These are phyloP conservation scores for Pisolithus thermaeus DNA, from an alignment of 1,284 basidiomycete species.

Conservation along the genomic window DNA sequence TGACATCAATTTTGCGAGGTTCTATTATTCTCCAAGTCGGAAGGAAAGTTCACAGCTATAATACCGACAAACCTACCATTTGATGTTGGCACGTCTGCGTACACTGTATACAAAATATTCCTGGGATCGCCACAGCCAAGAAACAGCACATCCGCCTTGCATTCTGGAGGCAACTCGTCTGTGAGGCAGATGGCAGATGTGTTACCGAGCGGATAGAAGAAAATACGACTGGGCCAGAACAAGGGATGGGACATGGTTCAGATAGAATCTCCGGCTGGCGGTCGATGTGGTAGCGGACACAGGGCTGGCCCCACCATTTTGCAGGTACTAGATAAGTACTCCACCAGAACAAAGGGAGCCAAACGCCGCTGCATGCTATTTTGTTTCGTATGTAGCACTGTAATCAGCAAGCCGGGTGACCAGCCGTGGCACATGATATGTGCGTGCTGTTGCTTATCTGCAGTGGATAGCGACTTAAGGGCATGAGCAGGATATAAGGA, in stretches of 20 bases:
- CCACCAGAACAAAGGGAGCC: no score
- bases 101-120: slow-evolving; percentile 47
- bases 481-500: no score
- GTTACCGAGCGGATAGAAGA: slow-evolving; percentile 55
- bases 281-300: no score
- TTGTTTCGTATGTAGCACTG: no score
- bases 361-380: no score
- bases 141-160: slow-evolving; percentile 42
- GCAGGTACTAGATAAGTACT: no score
- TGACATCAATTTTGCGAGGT: slow-evolving; percentile 44
- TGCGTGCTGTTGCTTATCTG: no score
- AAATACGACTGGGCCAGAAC: slow-evolving; percentile 37
- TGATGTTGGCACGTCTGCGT: slow-evolving; percentile 4
- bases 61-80: slow-evolving; percentile 1
- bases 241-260: slow-evolving; percentile 31
- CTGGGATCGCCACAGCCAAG: slow-evolving; percentile 56
- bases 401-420: no score
- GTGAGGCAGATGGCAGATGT: slow-evolving; percentile 47
- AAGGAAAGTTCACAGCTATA: neutral
- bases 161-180: slow-evolving; percentile 41
- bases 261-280: neutral
- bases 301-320: no score
- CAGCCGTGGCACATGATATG: no score
- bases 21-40: slow-evolving; percentile 15
- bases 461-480: no score